These are phyloP conservation scores for Chamaecyparis obtusa DNA, from an alignment of 75 land plant species.

Conservation along the genomic window DNA sequence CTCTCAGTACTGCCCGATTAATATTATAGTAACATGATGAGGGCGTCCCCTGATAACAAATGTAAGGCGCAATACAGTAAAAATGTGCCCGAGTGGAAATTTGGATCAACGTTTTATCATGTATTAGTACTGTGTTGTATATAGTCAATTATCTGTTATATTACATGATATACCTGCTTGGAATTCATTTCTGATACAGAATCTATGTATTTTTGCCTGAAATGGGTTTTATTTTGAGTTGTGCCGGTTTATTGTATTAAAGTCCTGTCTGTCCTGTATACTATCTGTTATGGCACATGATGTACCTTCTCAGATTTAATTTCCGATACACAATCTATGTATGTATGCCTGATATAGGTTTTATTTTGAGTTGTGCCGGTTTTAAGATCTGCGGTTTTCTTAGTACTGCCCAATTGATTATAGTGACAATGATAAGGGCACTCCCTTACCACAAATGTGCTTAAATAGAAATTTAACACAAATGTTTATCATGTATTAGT, in stretches of 20 bases:
- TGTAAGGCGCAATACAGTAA: neutral
- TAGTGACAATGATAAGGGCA: neutral
- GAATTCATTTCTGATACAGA: neutral
- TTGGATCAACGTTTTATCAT: neutral
- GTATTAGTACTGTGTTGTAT: neutral
- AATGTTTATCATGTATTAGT: neutral
- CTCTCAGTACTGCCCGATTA: too few species aligned
- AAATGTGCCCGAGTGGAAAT: neutral
- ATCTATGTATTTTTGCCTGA: neutral
- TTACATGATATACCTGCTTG: neutral
- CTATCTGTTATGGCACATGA: neutral
- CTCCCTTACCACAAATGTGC: neutral
- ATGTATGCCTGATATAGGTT: neutral
- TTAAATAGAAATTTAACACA: neutral
- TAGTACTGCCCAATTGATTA: neutral
- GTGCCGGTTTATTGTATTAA: neutral
- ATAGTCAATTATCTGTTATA: neutral
- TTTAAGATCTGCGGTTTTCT: neutral
- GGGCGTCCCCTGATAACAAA: neutral
- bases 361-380: neutral
- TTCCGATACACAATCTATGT: neutral
- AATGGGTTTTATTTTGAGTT: neutral
- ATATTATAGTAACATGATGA: neutral
- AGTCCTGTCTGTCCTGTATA: neutral
- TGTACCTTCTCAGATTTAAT: neutral